A percentile compares a stretch with the other conserved stretches of the same genome.
phyloP scores from a whole-genome alignment of 805 yeast species.

The Schwanniomyces polymorphus region DNA sequence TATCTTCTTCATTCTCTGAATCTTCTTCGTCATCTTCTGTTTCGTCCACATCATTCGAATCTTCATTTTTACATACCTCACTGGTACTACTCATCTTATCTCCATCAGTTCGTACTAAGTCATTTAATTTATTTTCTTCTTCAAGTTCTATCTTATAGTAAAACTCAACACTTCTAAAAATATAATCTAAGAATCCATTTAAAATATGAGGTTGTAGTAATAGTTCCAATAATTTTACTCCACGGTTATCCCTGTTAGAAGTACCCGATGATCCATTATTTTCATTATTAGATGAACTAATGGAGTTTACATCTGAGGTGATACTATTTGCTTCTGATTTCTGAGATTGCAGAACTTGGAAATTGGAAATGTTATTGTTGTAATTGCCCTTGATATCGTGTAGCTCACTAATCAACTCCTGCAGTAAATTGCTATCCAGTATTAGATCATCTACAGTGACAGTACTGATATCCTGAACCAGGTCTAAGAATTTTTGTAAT shows the following conservation, averaged over 20 bases:
- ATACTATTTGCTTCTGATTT: constrained; percentile 7
- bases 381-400: constrained; percentile 35
- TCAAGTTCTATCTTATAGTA: constrained; percentile 30
- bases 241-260: constrained; percentile 33
- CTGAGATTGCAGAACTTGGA: constrained; percentile 29
- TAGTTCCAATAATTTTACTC: constrained; percentile 67
- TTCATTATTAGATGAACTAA: constrained; percentile 37
- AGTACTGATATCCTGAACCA: constrained; percentile 28
- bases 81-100: background rate
- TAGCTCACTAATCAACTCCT: constrained; percentile 38
- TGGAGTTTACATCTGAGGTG: constrained; percentile 30
- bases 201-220: constrained; percentile 77
- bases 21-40: constrained; percentile 13
- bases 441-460: constrained; percentile 35
- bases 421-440: constrained; percentile 32
- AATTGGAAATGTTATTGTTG: constrained; percentile 23
- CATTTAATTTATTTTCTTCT: constrained; percentile 19
- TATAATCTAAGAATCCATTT: constrained; percentile 63
- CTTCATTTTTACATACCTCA: constrained; percentile 4
- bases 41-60: constrained; percentile 9
- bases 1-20: constrained; percentile 31
- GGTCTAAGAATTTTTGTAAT: constrained; percentile 42
- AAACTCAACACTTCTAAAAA: constrained; percentile 52
- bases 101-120: constrained; percentile 5
- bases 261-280: constrained; percentile 24